phyloP scores from a whole-genome alignment of 2,329 filamentous ascomycete genomes.

The Diaporthe batatas region DNA sequence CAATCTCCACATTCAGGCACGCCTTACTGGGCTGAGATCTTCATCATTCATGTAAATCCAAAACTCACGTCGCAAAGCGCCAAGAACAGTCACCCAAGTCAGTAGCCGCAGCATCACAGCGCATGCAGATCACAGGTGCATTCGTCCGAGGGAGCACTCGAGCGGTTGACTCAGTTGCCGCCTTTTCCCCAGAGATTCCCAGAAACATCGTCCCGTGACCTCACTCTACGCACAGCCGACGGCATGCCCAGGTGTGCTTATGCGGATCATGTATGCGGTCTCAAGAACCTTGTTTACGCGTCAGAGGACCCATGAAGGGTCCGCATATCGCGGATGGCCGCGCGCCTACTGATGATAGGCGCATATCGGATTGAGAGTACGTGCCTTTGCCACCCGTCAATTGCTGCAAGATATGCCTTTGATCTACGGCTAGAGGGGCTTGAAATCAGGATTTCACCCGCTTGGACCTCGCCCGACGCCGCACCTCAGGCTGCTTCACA shows the following conservation, averaged over 20 bases:
- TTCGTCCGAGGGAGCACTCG: not conserved
- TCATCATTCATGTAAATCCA: not conserved
- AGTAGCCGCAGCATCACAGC: not conserved
- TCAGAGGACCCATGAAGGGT: not conserved
- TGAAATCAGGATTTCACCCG: constrained; percentile 8
- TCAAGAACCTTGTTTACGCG: not conserved
- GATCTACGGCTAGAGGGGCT: not conserved
- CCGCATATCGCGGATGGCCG: not conserved
- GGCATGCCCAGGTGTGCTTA: not conserved
- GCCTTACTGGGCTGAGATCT: constrained; percentile 17
- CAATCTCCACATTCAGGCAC: not conserved
- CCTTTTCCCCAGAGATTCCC: not conserved
- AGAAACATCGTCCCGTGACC: not conserved
- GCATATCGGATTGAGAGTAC: not conserved
- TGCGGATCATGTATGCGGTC: constrained; percentile 11
- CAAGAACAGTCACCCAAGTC: constrained; percentile 3
- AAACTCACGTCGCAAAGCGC: constrained; percentile 14
- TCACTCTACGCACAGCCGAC: not conserved
- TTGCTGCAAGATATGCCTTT: constrained; percentile 14
- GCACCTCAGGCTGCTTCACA: too few species aligned
- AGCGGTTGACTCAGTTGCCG: constrained; percentile 11
- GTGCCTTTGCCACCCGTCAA: not conserved
- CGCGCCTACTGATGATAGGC: constrained; percentile 18
- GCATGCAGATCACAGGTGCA: constrained; percentile 12
- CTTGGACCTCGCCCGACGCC: not conserved